These are phyloP conservation scores for Tetradesmus lagerheimii DNA, from an alignment of 139 green algal species.

Conservation along the genomic window DNA sequence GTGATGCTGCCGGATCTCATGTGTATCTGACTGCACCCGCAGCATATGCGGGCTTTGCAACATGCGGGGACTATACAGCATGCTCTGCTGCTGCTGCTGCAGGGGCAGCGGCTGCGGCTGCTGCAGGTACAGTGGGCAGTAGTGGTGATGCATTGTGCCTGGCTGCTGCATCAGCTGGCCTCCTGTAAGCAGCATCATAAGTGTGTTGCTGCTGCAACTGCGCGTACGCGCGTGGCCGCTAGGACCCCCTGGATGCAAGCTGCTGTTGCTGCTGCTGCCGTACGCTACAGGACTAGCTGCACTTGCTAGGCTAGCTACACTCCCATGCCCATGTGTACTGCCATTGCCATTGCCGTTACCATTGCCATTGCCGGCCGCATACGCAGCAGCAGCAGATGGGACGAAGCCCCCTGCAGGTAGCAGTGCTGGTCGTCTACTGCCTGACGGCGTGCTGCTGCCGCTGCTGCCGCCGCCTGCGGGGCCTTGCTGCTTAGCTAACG, in stretches of 20 bases:
- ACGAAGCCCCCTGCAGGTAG: background rate
- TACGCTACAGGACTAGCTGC: background rate
- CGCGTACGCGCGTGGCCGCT: background rate
- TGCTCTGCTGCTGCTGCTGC: constrained; percentile 42
- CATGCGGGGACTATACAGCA: background rate
- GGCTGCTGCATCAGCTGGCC: constrained; percentile 23
- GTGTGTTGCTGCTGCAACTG: constrained; percentile 39
- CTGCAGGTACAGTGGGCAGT: constrained; percentile 8
- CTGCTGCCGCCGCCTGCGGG: background rate
- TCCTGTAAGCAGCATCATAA: constrained; percentile 29
- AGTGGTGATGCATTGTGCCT: background rate
- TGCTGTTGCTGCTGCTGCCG: constrained; percentile 8
- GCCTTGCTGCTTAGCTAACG: background rate
- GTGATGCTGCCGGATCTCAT: background rate
- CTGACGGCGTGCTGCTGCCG: constrained; percentile 6
- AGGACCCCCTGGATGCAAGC: background rate
- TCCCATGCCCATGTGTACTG: background rate
- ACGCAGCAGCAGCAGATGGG: background rate
- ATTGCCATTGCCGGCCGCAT: background rate
- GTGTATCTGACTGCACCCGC: background rate
- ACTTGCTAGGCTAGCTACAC: background rate
- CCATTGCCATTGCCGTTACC: constrained; percentile 8
- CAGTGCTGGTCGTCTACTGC: background rate
- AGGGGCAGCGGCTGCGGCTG: constrained; percentile 26
- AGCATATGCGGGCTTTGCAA: background rate